Evolutionary conservation across 2,329 filamentous ascomycete genomes (phyloP), one percentile per base, ranked within the genome.

Genomic region (Microdochium trichocladiopsis): DNA sequence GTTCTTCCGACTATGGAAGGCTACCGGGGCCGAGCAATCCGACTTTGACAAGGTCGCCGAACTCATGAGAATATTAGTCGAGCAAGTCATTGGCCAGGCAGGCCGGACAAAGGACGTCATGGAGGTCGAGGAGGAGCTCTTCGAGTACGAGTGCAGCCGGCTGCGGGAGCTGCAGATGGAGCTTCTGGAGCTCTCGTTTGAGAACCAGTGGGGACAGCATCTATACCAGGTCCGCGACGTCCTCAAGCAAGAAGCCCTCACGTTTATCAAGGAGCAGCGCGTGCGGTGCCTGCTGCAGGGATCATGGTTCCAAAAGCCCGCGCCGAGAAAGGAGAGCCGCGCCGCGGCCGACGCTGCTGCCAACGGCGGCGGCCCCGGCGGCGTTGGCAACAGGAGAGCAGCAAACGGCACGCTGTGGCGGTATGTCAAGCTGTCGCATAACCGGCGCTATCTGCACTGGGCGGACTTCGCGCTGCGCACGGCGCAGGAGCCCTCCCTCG

Each of bases 231-330:
- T 96, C n/a, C 87, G 91, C 31, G 90, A 96, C 51, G 90, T 95
- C 67, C 78, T 97, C 47, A 88, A 90, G 60, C 85, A 93, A 61
- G 94, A 99, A 69, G 91, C 93, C 11, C 73, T 96, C 51, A 90
- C 96, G 63, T 99, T 99, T 64, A 89, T 97, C 69, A 96, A 96
- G 69, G 94, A 99, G 71, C 94, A 99, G 69, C 84, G 94, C 36
- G 88, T 97, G 55, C 82, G 94, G 51, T 96, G 92, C 65, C 75
- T 99, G 37, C 79, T 97, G 3, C 81, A 90, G 59, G 94, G 94
- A 6, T 85, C 88, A 10, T 99, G 94, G 94, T 99, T 97, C 72
- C 67, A 73, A 66, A 70, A 78, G 68, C 68, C 78, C 4, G 63
- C 69, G 11, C 66, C 72, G 67, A 62, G 69, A 63, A 65, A 80